Evolutionary conservation across 345 rosid genomes (phyloP), one percentile per base, ranked within the genome.

Genomic region (Eucalyptus melliodora): DNA sequence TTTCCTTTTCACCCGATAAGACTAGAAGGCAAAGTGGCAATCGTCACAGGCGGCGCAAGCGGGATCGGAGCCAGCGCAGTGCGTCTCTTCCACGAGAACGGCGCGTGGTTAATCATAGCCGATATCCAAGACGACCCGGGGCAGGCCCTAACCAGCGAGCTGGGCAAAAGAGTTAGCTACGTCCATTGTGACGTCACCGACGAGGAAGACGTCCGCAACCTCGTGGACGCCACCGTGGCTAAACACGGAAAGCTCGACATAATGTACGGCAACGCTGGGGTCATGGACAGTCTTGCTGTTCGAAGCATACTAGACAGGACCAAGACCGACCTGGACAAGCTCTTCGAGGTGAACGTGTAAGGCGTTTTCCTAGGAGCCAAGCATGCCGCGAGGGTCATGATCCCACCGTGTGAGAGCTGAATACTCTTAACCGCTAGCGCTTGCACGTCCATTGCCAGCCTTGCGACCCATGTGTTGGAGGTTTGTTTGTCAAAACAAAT

Each of bases 331-430:
- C n/a, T 93, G 10, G 94, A 94, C 47, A 88, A 88, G 16, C 34
- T 93, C 49, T 31, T 93, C 6, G 72, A 65, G 21, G 92, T 93
- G 12, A 93, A 94, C 89, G 31, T 92, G 59, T 40, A 87, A 1
- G 95, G 94, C 9, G 89, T 89, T 44, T 91, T 92, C 91, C 86
- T 93, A 1, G 94, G 91, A 16, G 92, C 93, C 56, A 94, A 94
- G 89, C 94, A 93, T 45, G 94, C 96, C 2, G 91, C 95, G 0
- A 90, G 92, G 86, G 92, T 92, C 26, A 94, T 93, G 94, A 87
- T 92, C 9, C 92, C 90, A 8, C 87, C 45, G 9, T 86, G 67
- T 3, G 80, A 86, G 80, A 93, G 95, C 49, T 91, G 90, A 89
- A 92, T 94, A 31, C 81, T 92, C 19, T 92, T 92, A 89, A 92